These are phyloP conservation scores for Aureobasidium mangrovei DNA, from an alignment of 2,329 filamentous ascomycete genomes.

Conservation along the genomic window DNA sequence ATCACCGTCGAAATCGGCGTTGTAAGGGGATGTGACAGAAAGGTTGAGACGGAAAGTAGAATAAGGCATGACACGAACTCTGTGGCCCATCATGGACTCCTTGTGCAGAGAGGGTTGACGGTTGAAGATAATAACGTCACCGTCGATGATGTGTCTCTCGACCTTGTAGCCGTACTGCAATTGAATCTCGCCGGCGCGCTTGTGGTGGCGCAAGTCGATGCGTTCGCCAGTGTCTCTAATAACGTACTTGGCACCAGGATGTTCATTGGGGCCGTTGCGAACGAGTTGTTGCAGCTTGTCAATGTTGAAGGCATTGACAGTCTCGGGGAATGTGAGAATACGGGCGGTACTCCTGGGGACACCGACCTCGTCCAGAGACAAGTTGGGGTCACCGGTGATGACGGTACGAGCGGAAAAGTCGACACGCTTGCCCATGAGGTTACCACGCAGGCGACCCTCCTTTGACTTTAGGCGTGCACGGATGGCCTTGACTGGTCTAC, in stretches of 20 bases:
- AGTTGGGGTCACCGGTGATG: constrained; percentile 95
- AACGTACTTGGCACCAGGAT: constrained; percentile 94
- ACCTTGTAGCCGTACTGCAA: constrained; percentile 98
- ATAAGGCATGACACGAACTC: constrained; percentile 96
- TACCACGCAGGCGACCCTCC: constrained; percentile 93
- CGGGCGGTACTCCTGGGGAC: constrained; percentile 89
- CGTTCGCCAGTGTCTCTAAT: constrained; percentile 87
- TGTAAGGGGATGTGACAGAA: constrained; percentile 97
- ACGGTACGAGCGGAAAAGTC: constrained; percentile 99
- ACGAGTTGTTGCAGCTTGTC: constrained; percentile 82
- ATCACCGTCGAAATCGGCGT: constrained; percentile 99
- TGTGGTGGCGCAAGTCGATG: constrained; percentile 90
- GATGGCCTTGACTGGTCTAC: constrained; percentile 92
- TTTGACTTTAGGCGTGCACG: constrained; percentile 97
- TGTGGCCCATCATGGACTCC: constrained; percentile 99
- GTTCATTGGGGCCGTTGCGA: constrained; percentile 85
- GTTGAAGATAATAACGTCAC: constrained; percentile 99
- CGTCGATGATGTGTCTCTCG: constrained; percentile 89
- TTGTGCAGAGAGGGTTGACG: constrained; percentile 98
- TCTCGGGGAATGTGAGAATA: constrained; percentile 92
- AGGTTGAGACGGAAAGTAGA: constrained; percentile 97
- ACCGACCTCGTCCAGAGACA: constrained; percentile 94
- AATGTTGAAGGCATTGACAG: constrained; percentile 96
- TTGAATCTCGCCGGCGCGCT: constrained; percentile 74
- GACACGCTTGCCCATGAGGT: constrained; percentile 99